phyloP scores from a whole-genome alignment of 441 rosid species.

The Populus hybrid region DNA sequence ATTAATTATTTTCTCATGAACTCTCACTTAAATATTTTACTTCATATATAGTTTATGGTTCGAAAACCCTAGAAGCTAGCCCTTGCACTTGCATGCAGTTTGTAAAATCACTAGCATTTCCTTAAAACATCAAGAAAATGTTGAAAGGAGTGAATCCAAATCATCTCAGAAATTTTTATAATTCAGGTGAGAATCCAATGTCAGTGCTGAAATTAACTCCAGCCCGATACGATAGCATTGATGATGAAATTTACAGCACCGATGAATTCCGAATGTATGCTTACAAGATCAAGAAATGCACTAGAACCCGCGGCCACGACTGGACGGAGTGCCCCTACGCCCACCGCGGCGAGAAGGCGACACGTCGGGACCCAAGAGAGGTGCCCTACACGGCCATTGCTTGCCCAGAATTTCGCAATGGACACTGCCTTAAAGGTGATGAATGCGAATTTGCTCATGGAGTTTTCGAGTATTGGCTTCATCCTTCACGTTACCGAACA shows the following conservation, averaged over 20 bases:
- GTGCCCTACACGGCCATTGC: conserved; percentile 56
- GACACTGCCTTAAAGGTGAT: conserved; percentile 61
- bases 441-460: conserved; percentile 78
- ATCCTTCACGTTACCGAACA: conserved; percentile 74
- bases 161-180: conserved; percentile 16
- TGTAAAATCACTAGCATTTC: not conserved
- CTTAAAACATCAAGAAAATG: conserved; percentile 17
- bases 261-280: conserved; percentile 88
- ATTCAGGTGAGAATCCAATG: conserved; percentile 34
- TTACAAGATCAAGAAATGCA: conserved; percentile 78
- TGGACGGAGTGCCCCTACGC: conserved; percentile 93
- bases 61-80: not conserved
- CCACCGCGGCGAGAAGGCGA: conserved; percentile 84
- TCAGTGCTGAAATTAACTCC: conserved; percentile 23
- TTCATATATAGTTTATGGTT: not conserved
- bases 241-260: conserved; percentile 48
- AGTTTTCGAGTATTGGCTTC: conserved; percentile 90
- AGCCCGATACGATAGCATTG: conserved; percentile 21
- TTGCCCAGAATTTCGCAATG: conserved; percentile 64
- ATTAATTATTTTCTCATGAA: not conserved
- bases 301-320: conserved; percentile 68
- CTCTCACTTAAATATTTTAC: not conserved
- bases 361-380: conserved; percentile 80
- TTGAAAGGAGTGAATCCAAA: conserved; percentile 17
- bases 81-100: not conserved